Evolutionary conservation across 768 basidiomycete species (phyloP), one percentile per base, ranked within the genome.

Genomic region (Amylocystis lapponica): DNA sequence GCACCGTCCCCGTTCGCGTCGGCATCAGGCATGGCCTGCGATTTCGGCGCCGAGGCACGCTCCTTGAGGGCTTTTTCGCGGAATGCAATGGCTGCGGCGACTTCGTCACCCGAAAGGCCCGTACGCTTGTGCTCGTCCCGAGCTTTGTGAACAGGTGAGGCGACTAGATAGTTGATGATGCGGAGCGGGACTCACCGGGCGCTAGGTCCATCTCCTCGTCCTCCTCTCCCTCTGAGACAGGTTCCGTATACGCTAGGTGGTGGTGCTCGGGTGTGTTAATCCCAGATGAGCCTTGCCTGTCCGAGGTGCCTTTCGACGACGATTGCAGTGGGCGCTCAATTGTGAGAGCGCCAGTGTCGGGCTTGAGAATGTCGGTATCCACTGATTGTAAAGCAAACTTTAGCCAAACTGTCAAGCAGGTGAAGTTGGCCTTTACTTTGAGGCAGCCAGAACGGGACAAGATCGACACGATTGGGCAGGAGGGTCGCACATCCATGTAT

Each of bases 361-460:
- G 92, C 62, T 97, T 97, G 36, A 92, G 75, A 56, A 98, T 98
- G 57, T 97, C 90, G 39, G 77, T 86, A 46, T 96, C 94, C 94
- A 97, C 87, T 90, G 45, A 12, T 3, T 19, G 3, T 17, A 27
- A 38, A 17, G 17, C 4, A 16, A n/a, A 21, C 14, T 8, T n/a
- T 33, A n/a, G 19, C 10, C 20, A 11, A 4, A 13, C 13, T 29
- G 12, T 45, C 6, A 25, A 13, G n/a, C 19, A 27, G 2, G 35
- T 36, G 13, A 26, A 29, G 23, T 33, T 3, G 1, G 29, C 14
- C 53, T 75, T 30, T 61, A 89, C 87, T 96, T 61, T 98, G 94
- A 5, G 94, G 94, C 5, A 94, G 76, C 96, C 96, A 99, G 74
- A 97, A 99, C 5, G 96, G 96, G 27, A 99, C 87, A 19, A 99